Evolutionary conservation across 2,329 filamentous ascomycete genomes (phyloP).

Genomic region (Curvularia eragrostidis): DNA sequence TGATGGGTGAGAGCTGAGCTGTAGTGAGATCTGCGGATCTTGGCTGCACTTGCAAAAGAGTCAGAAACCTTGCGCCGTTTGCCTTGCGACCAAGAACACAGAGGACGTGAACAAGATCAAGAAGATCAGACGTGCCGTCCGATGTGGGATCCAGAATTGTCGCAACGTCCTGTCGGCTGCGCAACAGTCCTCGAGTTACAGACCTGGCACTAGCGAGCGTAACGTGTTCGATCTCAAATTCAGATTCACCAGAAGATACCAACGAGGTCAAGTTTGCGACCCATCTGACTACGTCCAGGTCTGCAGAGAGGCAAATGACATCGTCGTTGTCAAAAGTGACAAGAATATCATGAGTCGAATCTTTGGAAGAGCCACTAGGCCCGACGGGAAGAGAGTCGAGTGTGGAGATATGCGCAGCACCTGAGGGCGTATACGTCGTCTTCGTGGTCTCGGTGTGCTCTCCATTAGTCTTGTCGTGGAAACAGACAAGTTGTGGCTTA

Average conservation of each 20-base stretch:
- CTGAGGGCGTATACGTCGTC: conserved; percentile 38
- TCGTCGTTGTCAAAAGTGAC: conserved; percentile 67
- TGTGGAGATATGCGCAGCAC: conserved; percentile 32
- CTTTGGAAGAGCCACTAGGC: conserved; percentile 21
- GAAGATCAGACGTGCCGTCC: conserved; percentile 36
- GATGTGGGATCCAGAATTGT: conserved; percentile 46
- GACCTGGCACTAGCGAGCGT: conserved; percentile 48
- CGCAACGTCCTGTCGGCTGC: conserved; percentile 53
- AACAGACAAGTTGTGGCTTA: conserved; percentile 61
- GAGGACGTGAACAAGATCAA: conserved; percentile 47
- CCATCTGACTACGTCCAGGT: conserved; percentile 51
- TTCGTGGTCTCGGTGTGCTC: conserved; percentile 46
- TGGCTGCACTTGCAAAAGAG: conserved; percentile 40
- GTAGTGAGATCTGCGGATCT: conserved; percentile 42
- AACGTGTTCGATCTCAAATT: conserved; percentile 42
- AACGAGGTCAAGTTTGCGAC: conserved; percentile 30
- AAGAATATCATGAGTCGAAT: conserved; percentile 57
- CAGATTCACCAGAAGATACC: conserved; percentile 22
- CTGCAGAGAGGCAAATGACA: conserved; percentile 66
- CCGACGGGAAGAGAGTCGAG: conserved; percentile 44
- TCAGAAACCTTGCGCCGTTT: conserved; percentile 27
- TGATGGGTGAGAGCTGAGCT: conserved; percentile 37
- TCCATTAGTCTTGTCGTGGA: conserved; percentile 57
- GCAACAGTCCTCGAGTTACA: conserved; percentile 54
- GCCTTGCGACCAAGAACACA: conserved; percentile 39